Evolutionary conservation across 441 rosid genomes (phyloP), one percentile per base, ranked within the genome.

Genomic region (Eutrema salsugineum): DNA sequence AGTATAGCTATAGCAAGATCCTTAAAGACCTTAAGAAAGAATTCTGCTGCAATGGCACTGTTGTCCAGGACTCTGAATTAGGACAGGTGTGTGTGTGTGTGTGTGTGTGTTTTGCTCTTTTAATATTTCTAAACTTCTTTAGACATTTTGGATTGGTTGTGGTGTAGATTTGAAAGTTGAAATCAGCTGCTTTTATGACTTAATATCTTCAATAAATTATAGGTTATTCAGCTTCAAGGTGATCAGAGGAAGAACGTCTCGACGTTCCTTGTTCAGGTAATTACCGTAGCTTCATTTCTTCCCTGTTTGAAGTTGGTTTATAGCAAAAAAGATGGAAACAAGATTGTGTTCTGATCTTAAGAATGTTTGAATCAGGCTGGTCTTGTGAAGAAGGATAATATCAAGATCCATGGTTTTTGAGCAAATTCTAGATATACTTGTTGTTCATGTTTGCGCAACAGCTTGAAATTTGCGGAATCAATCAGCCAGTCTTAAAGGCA

Each of bases 151-250:
- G 20, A 4, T 20, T 36, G 28, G 46, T 58, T 56, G 3, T 42
- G 22, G 16, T 12, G 27, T 59, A 8, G 14, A 38, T 39, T 16
- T 46, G 36, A 57, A 57, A 27, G 1, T 2, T 27, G 6, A 16
- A 12, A 12, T 12, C 22, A 32, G 14, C 46, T 65, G 50, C 38
- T 27, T 27, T 43, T 16, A 27, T 24, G 46, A 64, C 49, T 66
- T 20, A 15, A 3, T 10, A 24, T 53, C 30, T 15, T 63, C 2
- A 2, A 36, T 30, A 1, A 54, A 19, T 54, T 14, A 15, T 49
- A 80, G 83, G 83, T 81, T 57, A 78, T 78, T 74, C 81, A 81
- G 73, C 82, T 81, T 54, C 84, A 75, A 76, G 83, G 86, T 19
- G 83, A 80, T 63, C 80, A 80, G 53, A 55, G 77, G 44, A 83